Base-by-base conservation (phyloP, 257 asterid species). In the Dorcoceras hygrometricum region DNA sequence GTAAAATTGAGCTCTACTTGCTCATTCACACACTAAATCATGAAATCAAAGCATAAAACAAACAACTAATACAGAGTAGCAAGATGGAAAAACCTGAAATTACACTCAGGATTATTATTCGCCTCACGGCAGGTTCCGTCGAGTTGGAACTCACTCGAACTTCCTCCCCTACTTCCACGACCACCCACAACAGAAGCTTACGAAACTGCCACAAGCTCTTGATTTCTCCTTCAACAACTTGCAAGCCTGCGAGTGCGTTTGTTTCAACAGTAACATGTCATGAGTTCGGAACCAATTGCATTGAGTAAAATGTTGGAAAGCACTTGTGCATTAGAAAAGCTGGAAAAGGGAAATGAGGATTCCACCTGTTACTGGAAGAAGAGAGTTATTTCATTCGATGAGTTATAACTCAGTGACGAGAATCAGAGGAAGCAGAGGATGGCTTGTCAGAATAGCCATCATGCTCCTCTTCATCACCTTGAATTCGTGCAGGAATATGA, bases 401-500 rank as follows among this genome's bases (percentile, higher is more conserved):
- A 73, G 84, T 73, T 59, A 50, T 62, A 68, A 50, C 60, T 90
- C 87, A 90, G 77, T 87, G 99, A 85, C 80, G 95, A 75, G 97
- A 93, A 74, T 93, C 96, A 48, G 98, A 88, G 87, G 98, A 90
- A 82, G 97, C 98, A 82, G 97, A 89, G 72, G 97, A 93, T 56
- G 97, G 97, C 84, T 89, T 86, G 69, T 93, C 95, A 3, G 97
- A 88, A 61, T 79, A 83, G 84, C 99, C 99, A 76, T 88, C 96
- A 75, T 88, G 96, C 87, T 93, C 99, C 96, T 93, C 98, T 68
- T 83, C 95, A 28, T 90, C 97, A 88, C 99, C 99, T 56, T 84
- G 99, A 80, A 93, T 88, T 73, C 96, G 97, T 74, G 96, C 90
- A 16, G 99, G 99, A 60, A 90, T 74, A 68, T 72, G 92, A 55